Evolutionary conservation across 108 stramenopile genomes (phyloP).

Genomic region (Conticribra guillardii): DNA sequence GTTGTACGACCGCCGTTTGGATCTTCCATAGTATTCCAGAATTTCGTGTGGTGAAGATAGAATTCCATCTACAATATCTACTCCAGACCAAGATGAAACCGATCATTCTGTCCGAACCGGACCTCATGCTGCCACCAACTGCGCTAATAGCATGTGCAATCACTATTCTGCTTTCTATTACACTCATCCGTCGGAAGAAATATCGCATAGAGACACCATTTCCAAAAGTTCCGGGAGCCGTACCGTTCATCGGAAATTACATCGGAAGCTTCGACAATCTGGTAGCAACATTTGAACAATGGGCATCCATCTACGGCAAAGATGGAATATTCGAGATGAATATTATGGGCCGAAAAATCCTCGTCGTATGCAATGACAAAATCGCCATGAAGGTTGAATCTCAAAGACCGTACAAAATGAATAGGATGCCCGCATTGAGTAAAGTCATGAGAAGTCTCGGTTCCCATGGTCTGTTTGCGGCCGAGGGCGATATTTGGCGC

Average conservation of each 20-base stretch:
- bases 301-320: slow-evolving; percentile 21
- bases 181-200: no score
- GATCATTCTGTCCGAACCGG: no score
- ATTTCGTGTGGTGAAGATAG: no score
- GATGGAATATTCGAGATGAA: slow-evolving; percentile 24
- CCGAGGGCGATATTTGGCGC: slow-evolving; percentile 33
- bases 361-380: not conserved
- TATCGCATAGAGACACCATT: no score
- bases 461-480: slow-evolving; percentile 33
- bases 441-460: slow-evolving; percentile 3
- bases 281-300: slow-evolving; percentile 4
- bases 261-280: not conserved
- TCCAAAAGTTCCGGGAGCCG: not conserved
- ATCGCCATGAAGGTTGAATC: not conserved
- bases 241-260: not conserved
- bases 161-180: no score
- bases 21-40: no score
- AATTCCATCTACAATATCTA: no score
- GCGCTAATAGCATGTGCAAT: no score
- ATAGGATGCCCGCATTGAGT: not conserved
- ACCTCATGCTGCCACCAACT: no score
- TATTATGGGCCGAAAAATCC: not conserved
- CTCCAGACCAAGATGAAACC: no score
- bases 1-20: no score
- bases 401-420: not conserved